Percentiles rank a stretch among this genome's conserved stretches.
Evolutionary conservation across 345 rosid genomes (phyloP).

Genomic region (Linum trigynum): DNA sequence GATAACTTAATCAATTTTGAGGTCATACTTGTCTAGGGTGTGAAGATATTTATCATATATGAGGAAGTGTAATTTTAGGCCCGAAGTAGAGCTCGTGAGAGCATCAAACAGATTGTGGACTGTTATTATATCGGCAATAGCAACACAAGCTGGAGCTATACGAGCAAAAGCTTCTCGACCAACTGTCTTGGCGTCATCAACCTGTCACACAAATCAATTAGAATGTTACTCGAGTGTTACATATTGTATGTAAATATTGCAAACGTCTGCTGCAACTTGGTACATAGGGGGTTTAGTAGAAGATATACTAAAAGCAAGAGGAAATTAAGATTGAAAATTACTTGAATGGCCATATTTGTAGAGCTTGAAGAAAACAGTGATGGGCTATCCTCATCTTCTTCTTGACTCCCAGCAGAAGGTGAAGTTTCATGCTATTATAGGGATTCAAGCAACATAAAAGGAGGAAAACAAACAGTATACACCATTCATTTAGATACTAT

Average conservation of each 20-base stretch:
- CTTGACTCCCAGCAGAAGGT: conserved; percentile 27
- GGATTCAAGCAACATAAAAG: neutral
- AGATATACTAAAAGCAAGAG: neutral
- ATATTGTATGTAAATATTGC: neutral
- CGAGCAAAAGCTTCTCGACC: conserved; percentile 82
- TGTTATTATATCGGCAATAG: conserved; percentile 72
- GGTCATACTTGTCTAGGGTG: conserved; percentile 73
- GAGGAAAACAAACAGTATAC: conserved; percentile 9
- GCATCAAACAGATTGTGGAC: conserved; percentile 85
- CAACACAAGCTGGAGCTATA: conserved; percentile 79
- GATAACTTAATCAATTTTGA: conserved; percentile 10
- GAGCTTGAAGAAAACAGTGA: conserved; percentile 73
- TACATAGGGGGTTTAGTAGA: too few species aligned
- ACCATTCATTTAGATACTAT: too few species aligned
- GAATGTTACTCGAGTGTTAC: neutral
- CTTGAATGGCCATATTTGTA: conserved; percentile 82
- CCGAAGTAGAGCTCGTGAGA: conserved; percentile 50
- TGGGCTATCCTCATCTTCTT: conserved; percentile 58
- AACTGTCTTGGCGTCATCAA: conserved; percentile 68
- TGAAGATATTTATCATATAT: conserved; percentile 87
- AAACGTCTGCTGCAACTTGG: neutral
- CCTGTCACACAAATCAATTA: conserved; percentile 29
- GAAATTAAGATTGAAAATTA: conserved; percentile 15
- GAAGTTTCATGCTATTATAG: conserved; percentile 39
- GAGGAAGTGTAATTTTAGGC: conserved; percentile 68